Base-by-base conservation (phyloP, 2,329 filamentous ascomycete species). In the Aschersonia sp. region DNA sequence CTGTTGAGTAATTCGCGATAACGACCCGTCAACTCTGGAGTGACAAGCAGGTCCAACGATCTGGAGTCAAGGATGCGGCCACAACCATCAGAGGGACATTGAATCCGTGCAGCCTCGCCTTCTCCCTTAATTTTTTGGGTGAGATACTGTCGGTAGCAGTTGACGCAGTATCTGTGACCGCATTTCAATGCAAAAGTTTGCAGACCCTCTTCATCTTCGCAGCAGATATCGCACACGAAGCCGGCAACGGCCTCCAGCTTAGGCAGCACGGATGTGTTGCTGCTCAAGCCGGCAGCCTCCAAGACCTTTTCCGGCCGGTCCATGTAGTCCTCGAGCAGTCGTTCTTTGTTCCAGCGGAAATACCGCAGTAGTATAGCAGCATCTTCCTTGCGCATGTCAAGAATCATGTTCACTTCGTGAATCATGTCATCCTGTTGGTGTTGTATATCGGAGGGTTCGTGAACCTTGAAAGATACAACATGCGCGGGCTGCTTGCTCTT, bases 161-260 rank as follows among this genome's bases (percentile, higher is more conserved):
- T 78, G 35, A 89, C 81, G 57, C 92, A 98, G 63, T 92, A 98
- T 45, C 92, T 78, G 63, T 98, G 92, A 1, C 83, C 87, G 63
- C 92, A 98, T 60, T 87, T 94, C 77, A 98, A 87, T 30, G 90
- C 87, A 66, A 95, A 97, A 2, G 86, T 88, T 61, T 86, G 64
- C 22, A 95, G 67, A 1, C 77, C 80, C 0, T 79, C 72, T 22
- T 77, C 83, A 54, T 98, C 92, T 58, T 97, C 89, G 64, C 85
- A 97, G 69, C 92, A 98, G 53, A 98, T 98, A 51, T 95, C 88
- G 66, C 92, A 98, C 57, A 77, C 72, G 62, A 98, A 98, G 7
- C 81, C 87, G 11, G 78, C 72, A 14, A 90, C 68, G 12, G 72
- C 69, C 60, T 89, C 77, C 4, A 94, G 74, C 58, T 77, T 81